A percentile compares a stretch with the other conserved stretches of the same genome.
These are phyloP conservation scores for Serendipita indica DNA, from an alignment of 768 basidiomycete species.

Conservation along the genomic window DNA sequence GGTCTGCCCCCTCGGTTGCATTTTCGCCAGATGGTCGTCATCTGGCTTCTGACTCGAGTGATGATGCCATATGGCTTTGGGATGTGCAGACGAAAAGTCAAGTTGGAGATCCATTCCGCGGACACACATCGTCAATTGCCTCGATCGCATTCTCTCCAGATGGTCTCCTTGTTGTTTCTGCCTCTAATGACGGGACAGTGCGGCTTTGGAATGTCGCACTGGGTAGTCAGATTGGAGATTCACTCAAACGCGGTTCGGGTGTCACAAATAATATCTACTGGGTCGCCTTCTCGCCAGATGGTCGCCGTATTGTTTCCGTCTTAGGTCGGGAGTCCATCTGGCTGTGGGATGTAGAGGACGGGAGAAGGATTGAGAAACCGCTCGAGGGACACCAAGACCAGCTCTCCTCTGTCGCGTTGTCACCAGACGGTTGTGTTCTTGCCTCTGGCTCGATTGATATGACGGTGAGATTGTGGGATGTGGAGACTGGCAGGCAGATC, in stretches of 20 bases:
- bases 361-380: slow-evolving; percentile 15
- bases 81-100: background rate
- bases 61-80: slow-evolving; percentile 4
- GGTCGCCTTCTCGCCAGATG: slow-evolving; percentile 12
- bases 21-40: slow-evolving; percentile 10
- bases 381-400: slow-evolving; percentile 16
- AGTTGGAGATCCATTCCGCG: background rate
- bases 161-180: background rate
- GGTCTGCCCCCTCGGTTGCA: background rate
- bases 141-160: slow-evolving; percentile 10
- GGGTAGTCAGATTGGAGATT: background rate
- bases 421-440: background rate
- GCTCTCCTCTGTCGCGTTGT: slow-evolving; percentile 14
- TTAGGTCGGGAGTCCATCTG: slow-evolving; percentile 9
- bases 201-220: slow-evolving; percentile 2
- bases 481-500: slow-evolving; percentile 18
- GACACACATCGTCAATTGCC: background rate
- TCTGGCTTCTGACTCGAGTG: background rate
- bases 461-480: slow-evolving; percentile 14
- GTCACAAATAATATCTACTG: background rate
- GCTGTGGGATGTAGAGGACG: slow-evolving; percentile 18
- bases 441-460: slow-evolving; percentile 11
- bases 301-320: slow-evolving; percentile 5
- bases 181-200: slow-evolving; percentile 6
- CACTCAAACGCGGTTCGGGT: background rate